phyloP scores from a whole-genome alignment of 2,329 filamentous ascomycete genomes.

The Fusarium floridanum region DNA sequence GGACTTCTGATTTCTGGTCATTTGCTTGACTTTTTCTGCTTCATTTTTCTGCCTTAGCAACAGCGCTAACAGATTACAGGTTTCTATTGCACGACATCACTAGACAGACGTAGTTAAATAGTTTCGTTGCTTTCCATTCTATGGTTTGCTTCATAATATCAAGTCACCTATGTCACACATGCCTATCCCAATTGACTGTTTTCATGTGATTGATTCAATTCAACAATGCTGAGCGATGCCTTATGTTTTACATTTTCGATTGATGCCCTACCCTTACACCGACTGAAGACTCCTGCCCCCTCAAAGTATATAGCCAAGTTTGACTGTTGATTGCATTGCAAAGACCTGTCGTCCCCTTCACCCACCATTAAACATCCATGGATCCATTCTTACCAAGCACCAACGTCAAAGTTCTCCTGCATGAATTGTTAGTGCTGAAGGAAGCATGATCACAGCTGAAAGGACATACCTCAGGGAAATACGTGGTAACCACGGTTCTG shows the following conservation, averaged over 20 bases:
- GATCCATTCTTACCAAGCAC: conserved; percentile 75
- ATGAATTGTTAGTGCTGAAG: conserved; percentile 48
- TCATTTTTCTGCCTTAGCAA: conserved; percentile 3
- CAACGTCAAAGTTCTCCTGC: conserved; percentile 93
- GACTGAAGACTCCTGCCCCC: conserved; percentile 36
- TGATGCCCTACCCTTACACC: conserved; percentile 39
- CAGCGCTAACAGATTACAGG: conserved; percentile 39
- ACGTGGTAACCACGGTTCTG: conserved; percentile 95
- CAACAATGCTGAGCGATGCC: conserved; percentile 36
- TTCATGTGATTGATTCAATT: conserved; percentile 18
- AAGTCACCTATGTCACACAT: neutral
- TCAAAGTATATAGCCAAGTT: conserved; percentile 36
- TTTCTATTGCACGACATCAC: neutral
- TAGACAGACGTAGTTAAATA: neutral
- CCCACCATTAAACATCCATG: conserved; percentile 22
- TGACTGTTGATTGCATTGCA: conserved; percentile 16
- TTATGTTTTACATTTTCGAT: conserved; percentile 49
- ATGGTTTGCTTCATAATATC: neutral
- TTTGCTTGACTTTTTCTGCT: conserved; percentile 15
- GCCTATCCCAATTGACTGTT: neutral
- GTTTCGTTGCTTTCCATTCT: neutral
- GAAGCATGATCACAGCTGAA: neutral
- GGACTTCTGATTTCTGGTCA: conserved; percentile 79
- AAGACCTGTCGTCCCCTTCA: conserved; percentile 3
- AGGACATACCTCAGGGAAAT: conserved; percentile 85